Evolutionary conservation across 2,329 filamentous ascomycete species (phyloP).

Genomic region (Bipolaris victoriae): DNA sequence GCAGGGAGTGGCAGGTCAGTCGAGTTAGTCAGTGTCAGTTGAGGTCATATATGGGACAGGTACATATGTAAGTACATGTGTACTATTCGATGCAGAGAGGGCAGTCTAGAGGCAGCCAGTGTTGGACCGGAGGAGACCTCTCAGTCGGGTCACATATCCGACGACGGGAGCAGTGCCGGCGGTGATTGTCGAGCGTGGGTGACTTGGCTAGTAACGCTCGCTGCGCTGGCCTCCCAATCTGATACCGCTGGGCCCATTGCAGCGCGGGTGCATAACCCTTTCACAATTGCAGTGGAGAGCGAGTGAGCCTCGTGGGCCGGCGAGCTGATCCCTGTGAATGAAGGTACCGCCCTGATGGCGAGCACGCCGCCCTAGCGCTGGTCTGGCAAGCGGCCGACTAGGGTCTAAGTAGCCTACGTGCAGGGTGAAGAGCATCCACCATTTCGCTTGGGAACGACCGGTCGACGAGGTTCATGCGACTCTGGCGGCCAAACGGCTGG

Average conservation of each 20-base stretch:
- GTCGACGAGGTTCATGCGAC: slow-evolving; percentile 22
- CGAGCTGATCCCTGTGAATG: slow-evolving; percentile 36
- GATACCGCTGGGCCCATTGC: slow-evolving; percentile 36
- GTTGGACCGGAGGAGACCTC: slow-evolving; percentile 31
- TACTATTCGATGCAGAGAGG: neutral
- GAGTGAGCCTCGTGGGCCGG: slow-evolving; percentile 43
- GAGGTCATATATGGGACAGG: neutral
- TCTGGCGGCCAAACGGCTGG: slow-evolving; percentile 18
- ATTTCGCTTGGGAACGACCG: slow-evolving; percentile 20
- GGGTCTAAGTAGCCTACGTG: slow-evolving; percentile 25
- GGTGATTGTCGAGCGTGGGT: slow-evolving; percentile 26
- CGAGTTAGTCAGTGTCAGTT: neutral
- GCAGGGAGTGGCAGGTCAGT: neutral
- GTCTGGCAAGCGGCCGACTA: slow-evolving; percentile 32
- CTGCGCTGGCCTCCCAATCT: slow-evolving; percentile 33
- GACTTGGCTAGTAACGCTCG: slow-evolving; percentile 31
- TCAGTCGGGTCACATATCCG: slow-evolving; percentile 26
- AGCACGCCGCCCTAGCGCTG: slow-evolving; percentile 38
- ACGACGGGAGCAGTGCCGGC: slow-evolving; percentile 27
- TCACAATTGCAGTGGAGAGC: slow-evolving; percentile 44
- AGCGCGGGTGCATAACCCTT: slow-evolving; percentile 42
- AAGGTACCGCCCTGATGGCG: slow-evolving; percentile 40
- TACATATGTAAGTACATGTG: slow-evolving; percentile 5
- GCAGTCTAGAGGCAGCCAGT: slow-evolving; percentile 32
- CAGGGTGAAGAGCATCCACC: slow-evolving; percentile 31